Percentiles rank a stretch among this genome's conserved stretches.
Conservation (phyloP, 2,329 filamentous ascomycete genomes). For the Zasmidium angulare region DNA sequence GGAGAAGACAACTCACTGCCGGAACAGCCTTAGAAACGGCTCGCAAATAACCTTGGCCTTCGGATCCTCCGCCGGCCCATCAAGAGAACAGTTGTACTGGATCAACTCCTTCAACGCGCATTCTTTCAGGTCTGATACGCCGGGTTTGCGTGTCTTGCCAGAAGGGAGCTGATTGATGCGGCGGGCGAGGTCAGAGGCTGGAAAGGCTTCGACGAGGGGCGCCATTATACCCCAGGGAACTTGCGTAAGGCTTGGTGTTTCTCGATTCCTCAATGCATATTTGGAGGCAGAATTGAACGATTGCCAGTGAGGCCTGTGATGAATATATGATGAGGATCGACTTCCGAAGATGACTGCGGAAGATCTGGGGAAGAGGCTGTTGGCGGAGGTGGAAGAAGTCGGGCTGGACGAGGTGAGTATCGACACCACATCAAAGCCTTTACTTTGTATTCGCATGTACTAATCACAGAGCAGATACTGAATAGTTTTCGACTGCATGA, state of each 20-base stretch:
- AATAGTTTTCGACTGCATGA: conserved; percentile 36
- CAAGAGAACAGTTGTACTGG: conserved; percentile 62
- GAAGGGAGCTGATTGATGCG: conserved; percentile 53
- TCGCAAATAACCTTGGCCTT: conserved; percentile 51
- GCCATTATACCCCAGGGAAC: conserved; percentile 49
- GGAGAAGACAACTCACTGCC: conserved; percentile 49
- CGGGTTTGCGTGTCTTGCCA: conserved; percentile 54
- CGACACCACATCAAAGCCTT: background rate
- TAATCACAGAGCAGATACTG: conserved; percentile 38
- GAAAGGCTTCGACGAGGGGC: conserved; percentile 55
- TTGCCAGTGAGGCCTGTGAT: background rate
- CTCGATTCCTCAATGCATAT: background rate
- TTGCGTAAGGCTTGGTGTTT: too few relatives aligned
- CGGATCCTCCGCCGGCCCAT: conserved; percentile 42
- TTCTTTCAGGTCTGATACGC: conserved; percentile 50
- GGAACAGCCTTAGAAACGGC: conserved; percentile 59
- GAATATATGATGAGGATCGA: conserved; percentile 9
- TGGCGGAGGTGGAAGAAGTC: conserved; percentile 52
- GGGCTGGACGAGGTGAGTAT: conserved; percentile 51
- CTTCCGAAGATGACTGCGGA: conserved; percentile 39
- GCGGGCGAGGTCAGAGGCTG: conserved; percentile 50
- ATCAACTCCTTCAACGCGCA: conserved; percentile 60
- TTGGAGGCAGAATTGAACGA: background rate
- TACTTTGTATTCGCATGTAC: too few relatives aligned
- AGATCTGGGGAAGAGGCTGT: conserved; percentile 54